phyloP scores from a whole-genome alignment of 2,329 filamentous ascomycete genomes.

The Colletotrichum sp. region DNA sequence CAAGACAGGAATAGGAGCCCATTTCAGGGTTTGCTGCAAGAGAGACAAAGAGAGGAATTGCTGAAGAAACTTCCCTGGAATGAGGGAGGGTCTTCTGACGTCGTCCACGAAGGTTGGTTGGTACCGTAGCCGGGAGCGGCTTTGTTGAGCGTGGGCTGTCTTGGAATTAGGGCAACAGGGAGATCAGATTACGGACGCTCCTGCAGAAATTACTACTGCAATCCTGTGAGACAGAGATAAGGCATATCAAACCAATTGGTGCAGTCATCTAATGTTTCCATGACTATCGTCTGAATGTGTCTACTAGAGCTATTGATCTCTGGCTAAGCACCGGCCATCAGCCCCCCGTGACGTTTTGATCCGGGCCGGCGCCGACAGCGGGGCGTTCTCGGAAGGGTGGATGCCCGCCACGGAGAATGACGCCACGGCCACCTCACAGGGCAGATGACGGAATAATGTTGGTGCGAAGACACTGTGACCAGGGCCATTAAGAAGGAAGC shows the following conservation, averaged over 20 bases:
- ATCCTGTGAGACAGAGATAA: background rate
- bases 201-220: background rate
- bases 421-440: background rate
- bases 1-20: background rate
- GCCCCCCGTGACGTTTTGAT: background rate
- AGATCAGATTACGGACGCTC: background rate
- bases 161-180: background rate
- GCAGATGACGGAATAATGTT: conserved; percentile 13
- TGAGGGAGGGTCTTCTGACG: background rate
- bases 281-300: background rate
- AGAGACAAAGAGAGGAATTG: background rate
- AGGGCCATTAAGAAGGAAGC: background rate
- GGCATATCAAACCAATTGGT: background rate
- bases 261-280: background rate
- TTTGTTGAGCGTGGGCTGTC: background rate
- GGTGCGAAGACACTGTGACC: background rate
- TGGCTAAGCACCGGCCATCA: background rate
- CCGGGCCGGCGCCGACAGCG: background rate
- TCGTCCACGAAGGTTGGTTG: background rate
- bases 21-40: background rate
- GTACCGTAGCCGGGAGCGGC: background rate
- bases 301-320: background rate
- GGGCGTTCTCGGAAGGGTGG: background rate
- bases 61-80: background rate
- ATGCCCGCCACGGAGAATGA: background rate